Percentiles rank a stretch among this genome's conserved stretches.
These are phyloP conservation scores for Geranium incanum DNA, from an alignment of 441 rosid species.

Conservation along the genomic window DNA sequence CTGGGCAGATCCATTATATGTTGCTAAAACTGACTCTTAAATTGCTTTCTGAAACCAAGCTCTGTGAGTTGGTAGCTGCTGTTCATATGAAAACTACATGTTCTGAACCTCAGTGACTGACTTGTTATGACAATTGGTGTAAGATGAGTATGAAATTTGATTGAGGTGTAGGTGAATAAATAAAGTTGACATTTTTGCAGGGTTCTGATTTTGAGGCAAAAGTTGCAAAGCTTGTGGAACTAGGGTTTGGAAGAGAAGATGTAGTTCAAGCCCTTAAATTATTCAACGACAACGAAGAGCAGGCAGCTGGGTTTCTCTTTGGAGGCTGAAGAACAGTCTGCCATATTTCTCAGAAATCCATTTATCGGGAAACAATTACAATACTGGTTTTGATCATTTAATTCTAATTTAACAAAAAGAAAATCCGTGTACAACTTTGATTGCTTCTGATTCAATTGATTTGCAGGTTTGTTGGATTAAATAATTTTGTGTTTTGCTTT, in stretches of 20 bases:
- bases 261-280: conserved; percentile 74
- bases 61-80: not conserved
- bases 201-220: conserved; percentile 77
- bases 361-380: conserved; percentile 19
- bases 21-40: not conserved
- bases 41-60: not conserved
- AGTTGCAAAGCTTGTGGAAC: conserved; percentile 74
- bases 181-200: conserved; percentile 28
- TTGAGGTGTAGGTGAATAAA: not conserved
- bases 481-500: too few species aligned
- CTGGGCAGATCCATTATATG: too few species aligned
- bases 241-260: conserved; percentile 69
- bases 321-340: conserved; percentile 42
- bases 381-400: conserved; percentile 15
- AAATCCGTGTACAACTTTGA: conserved; percentile 4
- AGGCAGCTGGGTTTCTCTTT: conserved; percentile 95
- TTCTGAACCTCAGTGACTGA: not conserved
- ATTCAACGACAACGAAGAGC: conserved; percentile 79
- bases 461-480: too few species aligned
- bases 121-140: not conserved
- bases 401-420: conserved; percentile 5
- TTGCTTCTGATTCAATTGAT: too few species aligned
- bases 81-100: not conserved
- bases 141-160: not conserved
- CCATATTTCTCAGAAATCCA: not conserved